A percentile compares a stretch with the other conserved stretches of the same genome.
These are phyloP conservation scores for Ilex asprella DNA, from an alignment of 257 asterid species.

Conservation along the genomic window DNA sequence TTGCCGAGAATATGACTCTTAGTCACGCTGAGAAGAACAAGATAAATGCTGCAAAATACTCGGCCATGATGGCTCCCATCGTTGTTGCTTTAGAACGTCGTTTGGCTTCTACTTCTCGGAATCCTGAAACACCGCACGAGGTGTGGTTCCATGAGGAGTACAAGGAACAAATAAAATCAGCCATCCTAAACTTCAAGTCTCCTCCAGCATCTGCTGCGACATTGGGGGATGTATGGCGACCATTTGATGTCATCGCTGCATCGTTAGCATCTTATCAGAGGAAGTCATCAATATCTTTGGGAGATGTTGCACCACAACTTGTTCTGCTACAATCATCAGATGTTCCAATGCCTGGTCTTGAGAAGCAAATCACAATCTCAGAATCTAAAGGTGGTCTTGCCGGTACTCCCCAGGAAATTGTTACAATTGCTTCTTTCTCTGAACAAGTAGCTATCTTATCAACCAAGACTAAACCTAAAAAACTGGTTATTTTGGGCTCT, in stretches of 20 bases:
- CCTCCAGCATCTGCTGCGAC: conserved; percentile 86
- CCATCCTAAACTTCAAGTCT: conserved; percentile 63
- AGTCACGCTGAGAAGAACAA: conserved; percentile 82
- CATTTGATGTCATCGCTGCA: conserved; percentile 80
- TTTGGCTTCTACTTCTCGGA: conserved; percentile 79
- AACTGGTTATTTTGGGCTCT: conserved; percentile 75
- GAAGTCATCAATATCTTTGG: conserved; percentile 74
- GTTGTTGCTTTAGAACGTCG: conserved; percentile 95
- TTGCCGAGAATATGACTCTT: conserved; percentile 72
- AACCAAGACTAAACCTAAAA: conserved; percentile 97
- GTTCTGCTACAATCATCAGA: conserved; percentile 64
- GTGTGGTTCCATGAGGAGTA: conserved; percentile 75
- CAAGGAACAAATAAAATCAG: conserved; percentile 68
- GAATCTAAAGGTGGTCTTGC: conserved; percentile 43
- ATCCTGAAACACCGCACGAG: conserved; percentile 96
- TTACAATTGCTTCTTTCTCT: conserved; percentile 78
- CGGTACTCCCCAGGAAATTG: conserved; percentile 50
- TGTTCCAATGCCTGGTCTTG: conserved; percentile 99
- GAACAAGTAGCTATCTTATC: conserved; percentile 66
- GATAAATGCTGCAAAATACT: conserved; percentile 91
- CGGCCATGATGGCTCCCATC: conserved; percentile 99
- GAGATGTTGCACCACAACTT: conserved; percentile 95
- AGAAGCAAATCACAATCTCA: conserved; percentile 61
- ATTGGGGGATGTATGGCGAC: conserved; percentile 94
- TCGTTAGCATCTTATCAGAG: conserved; percentile 91